phyloP scores from a whole-genome alignment of 2,329 filamentous ascomycete species.

The Fragosphaeria purpurea region DNA sequence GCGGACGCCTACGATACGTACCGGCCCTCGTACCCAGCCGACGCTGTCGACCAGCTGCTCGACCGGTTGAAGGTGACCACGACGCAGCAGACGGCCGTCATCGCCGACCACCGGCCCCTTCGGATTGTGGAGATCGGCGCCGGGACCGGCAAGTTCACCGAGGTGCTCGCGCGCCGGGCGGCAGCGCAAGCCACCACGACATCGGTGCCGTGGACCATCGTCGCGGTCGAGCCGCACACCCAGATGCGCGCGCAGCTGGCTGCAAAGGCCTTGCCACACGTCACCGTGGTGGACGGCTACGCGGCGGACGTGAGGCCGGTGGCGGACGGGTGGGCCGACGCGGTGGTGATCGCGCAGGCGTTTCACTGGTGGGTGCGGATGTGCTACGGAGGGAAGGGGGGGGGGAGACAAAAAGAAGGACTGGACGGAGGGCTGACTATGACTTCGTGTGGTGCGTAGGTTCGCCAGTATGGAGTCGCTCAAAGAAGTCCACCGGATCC shows the following conservation, averaged over 20 bases:
- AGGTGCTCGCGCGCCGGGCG: slow-evolving; percentile 40
- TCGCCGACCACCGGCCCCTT: slow-evolving; percentile 27
- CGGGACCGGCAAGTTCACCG: slow-evolving; percentile 25
- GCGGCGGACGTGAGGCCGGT: slow-evolving; percentile 47
- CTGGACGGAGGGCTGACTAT: neutral
- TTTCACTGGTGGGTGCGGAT: slow-evolving; percentile 43
- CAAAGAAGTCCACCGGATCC: slow-evolving; percentile 53
- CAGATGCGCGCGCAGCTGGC: slow-evolving; percentile 55
- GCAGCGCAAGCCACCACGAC: slow-evolving; percentile 36
- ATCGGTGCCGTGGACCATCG: slow-evolving; percentile 28
- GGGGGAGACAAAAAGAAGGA: neutral
- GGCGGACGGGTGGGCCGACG: slow-evolving; percentile 51
- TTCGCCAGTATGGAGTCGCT: slow-evolving; percentile 56
- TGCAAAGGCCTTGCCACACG: slow-evolving; percentile 44
- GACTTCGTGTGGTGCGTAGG: slow-evolving; percentile 29
- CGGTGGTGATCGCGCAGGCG: slow-evolving; percentile 55
- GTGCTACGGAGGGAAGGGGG: neutral
- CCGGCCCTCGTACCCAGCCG: slow-evolving; percentile 54
- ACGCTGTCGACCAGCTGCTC: slow-evolving; percentile 50
- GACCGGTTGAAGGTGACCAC: slow-evolving; percentile 35
- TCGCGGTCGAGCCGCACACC: slow-evolving; percentile 50
- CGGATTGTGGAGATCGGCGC: slow-evolving; percentile 21
- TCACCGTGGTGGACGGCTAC: slow-evolving; percentile 46
- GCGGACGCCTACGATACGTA: slow-evolving; percentile 56
- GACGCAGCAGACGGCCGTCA: slow-evolving; percentile 22